Evolutionary conservation across 2,329 filamentous ascomycete species (phyloP).

Genomic region (Ceratocystis eucalypticola): DNA sequence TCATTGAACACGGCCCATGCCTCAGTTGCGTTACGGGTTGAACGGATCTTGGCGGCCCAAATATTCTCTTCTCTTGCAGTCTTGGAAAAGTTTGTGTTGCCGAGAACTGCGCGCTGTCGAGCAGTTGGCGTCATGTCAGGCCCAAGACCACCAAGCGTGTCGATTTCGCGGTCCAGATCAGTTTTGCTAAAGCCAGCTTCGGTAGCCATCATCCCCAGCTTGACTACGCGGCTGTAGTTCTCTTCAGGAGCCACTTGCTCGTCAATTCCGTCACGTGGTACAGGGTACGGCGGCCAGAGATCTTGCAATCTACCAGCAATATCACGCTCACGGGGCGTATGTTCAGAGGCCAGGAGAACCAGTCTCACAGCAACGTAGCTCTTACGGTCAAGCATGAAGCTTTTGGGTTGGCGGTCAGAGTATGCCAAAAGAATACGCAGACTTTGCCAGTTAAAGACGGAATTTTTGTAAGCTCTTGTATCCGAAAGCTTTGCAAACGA

Average conservation of each 20-base stretch:
- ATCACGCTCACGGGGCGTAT: slow-evolving; percentile 37
- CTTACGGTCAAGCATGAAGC: slow-evolving; percentile 36
- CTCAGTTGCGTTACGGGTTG: slow-evolving; percentile 47
- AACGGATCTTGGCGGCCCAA: slow-evolving; percentile 45
- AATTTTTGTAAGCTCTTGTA: slow-evolving; percentile 27
- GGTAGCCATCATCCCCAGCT: slow-evolving; percentile 40
- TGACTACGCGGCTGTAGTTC: slow-evolving; percentile 40
- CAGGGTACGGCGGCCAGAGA: slow-evolving; percentile 48
- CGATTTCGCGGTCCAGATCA: slow-evolving; percentile 35
- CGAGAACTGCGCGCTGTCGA: slow-evolving; percentile 31
- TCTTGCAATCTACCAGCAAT: slow-evolving; percentile 36
- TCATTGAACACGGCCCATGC: slow-evolving; percentile 42
- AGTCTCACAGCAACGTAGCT: slow-evolving; percentile 43
- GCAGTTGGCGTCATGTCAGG: slow-evolving; percentile 42
- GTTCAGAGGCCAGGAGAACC: slow-evolving; percentile 41
- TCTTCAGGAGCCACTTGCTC: slow-evolving; percentile 39
- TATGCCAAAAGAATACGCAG: slow-evolving; percentile 40
- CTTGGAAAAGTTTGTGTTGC: slow-evolving; percentile 14
- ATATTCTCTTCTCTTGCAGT: slow-evolving; percentile 15
- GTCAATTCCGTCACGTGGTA: slow-evolving; percentile 45
- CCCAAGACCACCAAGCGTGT: slow-evolving; percentile 40
- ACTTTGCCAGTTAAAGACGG: slow-evolving; percentile 42
- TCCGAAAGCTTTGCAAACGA: slow-evolving; percentile 26
- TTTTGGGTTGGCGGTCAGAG: slow-evolving; percentile 35
- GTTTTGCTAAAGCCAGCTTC: slow-evolving; percentile 41